Evolutionary conservation across 306 rosid species (phyloP).

Genomic region (Sindora glabra): DNA sequence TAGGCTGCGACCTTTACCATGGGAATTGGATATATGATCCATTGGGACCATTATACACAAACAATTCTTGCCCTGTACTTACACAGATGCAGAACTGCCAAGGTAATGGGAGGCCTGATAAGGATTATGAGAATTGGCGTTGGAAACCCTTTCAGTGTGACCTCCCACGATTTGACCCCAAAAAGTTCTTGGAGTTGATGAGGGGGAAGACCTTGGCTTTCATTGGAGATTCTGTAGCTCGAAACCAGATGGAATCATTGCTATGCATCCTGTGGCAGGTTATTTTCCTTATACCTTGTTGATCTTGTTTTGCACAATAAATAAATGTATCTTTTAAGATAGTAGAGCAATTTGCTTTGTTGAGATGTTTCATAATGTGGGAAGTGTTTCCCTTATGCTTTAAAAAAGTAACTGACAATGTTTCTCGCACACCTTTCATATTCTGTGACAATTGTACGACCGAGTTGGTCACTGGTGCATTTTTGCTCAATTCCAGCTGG

Average conservation of each 20-base stretch:
- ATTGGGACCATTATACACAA: slow-evolving; percentile 72
- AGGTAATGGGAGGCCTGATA: slow-evolving; percentile 97
- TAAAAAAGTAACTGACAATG: too few species aligned
- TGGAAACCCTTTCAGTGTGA: slow-evolving; percentile 93
- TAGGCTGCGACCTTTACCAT: slow-evolving; percentile 82
- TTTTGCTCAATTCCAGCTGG: too few species aligned
- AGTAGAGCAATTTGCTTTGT: too few species aligned
- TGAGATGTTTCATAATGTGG: too few species aligned
- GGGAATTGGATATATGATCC: slow-evolving; percentile 85
- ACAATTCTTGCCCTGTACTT: slow-evolving; percentile 79
- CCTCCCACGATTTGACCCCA: slow-evolving; percentile 80
- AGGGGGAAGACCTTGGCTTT: slow-evolving; percentile 94
- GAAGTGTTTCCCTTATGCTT: too few species aligned
- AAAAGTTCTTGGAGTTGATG: slow-evolving; percentile 78
- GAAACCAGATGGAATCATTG: slow-evolving; percentile 96
- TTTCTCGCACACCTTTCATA: too few species aligned
- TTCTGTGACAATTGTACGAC: too few species aligned
- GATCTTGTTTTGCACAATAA: slow-evolving; percentile 8
- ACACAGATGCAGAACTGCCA: slow-evolving; percentile 99
- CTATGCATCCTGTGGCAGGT: slow-evolving; percentile 96
- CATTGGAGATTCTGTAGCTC: slow-evolving; percentile 91
- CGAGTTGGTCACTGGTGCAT: too few species aligned
- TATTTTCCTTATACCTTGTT: slow-evolving; percentile 14
- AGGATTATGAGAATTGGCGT: slow-evolving; percentile 85
- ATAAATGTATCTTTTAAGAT: too few species aligned